Base-by-base conservation (phyloP, 768 basidiomycete species). In the Scleroderma bovista region DNA sequence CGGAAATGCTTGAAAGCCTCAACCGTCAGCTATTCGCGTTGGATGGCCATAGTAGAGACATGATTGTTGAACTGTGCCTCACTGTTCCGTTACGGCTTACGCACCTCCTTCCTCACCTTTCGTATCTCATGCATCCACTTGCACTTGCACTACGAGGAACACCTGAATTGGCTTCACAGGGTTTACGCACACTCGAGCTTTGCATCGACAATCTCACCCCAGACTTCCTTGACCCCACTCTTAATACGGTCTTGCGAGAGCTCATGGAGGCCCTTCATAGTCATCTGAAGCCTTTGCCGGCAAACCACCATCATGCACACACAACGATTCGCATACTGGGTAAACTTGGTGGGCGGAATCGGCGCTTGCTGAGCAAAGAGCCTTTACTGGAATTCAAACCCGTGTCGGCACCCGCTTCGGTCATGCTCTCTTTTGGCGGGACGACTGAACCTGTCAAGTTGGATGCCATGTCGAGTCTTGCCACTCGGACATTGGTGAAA, bases 181-280 rank as follows among this genome's bases (percentile, higher is more conserved):
- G 96, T 40, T 73, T 99, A 22, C 81, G 96, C 6, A 99, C 96
- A 0, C 79, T 99, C 51, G 96, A 99, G 67, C 76, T 99, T n/a
- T 98, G 95, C 70, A 95, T 98, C 60, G 96, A 99, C 72, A 99
- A 98, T 63, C 78, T 99, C 23, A 96, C 93, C 0, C 92, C 93
- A 2, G 96, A 98, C 68, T 98, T 98, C 73, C 78, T 99, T 24
- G 95, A 98, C 60, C 96, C 96, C 3, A 94, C 93, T 2, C 80
- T 98, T 55, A 90, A 84, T 54, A 91, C 89, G 1, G 93, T 98
- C 39, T 76, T 96, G 38, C 78, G 93, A 42, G 93, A 98, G 54
- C 73, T 99, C 50, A 98, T 93, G 90, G 88, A 88, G 54, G 95
- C 93, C 1, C 76, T 99, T 20, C 92, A 95, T 67, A 85, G 81